These are phyloP conservation scores for Larix sibirica DNA, from an alignment of 83 land plant genomes.

Conservation along the genomic window DNA sequence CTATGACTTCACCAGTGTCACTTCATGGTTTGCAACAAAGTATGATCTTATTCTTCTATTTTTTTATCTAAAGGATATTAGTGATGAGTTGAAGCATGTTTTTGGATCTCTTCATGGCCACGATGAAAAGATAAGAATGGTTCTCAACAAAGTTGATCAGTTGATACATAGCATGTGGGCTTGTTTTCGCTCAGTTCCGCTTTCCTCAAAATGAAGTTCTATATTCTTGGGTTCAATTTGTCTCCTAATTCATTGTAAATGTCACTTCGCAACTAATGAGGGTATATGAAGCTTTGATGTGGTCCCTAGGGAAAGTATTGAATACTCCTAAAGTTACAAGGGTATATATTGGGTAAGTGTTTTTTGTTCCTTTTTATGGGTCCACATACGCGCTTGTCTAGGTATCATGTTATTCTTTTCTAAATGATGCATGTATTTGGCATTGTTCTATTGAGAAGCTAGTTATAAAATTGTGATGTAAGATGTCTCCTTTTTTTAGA, in stretches of 20 bases:
- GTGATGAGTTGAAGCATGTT: constrained; percentile 51
- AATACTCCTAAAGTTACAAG: constrained; percentile 47
- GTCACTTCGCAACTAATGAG: constrained; percentile 40
- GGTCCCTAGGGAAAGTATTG: constrained; percentile 49
- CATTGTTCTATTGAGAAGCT: no score
- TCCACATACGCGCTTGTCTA: no score
- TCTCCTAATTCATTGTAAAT: not conserved
- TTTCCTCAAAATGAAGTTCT: no score
- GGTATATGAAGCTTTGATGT: constrained; percentile 50
- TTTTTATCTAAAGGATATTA: constrained; percentile 46
- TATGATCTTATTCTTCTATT: constrained; percentile 39
- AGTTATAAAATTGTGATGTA: no score
- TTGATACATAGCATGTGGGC: constrained; percentile 46
- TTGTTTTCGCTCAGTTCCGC: no score
- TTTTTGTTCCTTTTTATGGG: no score
- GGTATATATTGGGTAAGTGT: constrained; percentile 38
- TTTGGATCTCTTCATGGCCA: constrained; percentile 39
- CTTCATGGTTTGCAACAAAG: constrained; percentile 48
- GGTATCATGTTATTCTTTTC: no score
- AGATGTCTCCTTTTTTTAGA: not conserved
- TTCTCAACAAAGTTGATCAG: constrained; percentile 48
- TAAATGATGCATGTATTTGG: no score
- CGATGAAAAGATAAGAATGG: constrained; percentile 45
- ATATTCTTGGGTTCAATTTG: no score
- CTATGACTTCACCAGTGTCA: constrained; percentile 46